phyloP scores from a whole-genome alignment of 2,329 filamentous ascomycete species.

The Aureobasidium sp. region DNA sequence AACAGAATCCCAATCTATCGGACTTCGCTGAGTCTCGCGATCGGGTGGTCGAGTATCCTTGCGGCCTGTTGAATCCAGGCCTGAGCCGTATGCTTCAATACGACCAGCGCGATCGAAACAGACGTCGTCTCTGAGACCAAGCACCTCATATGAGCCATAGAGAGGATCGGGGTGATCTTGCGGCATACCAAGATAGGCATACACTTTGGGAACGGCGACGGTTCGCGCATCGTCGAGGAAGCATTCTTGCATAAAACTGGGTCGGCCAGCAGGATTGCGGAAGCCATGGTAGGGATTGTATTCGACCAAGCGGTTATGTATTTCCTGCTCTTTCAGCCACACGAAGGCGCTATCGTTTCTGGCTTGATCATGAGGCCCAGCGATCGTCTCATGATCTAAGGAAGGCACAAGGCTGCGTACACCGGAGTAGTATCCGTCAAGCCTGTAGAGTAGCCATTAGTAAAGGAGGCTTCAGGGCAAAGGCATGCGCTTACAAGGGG shows the following conservation, averaged over 20 bases:
- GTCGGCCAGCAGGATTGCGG: constrained; percentile 39
- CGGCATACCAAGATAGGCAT: constrained; percentile 52
- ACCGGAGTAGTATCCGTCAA: background rate
- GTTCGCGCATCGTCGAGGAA: constrained; percentile 55
- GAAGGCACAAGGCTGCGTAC: background rate
- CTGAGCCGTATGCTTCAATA: constrained; percentile 44
- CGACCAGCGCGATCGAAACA: constrained; percentile 46
- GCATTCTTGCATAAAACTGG: constrained; percentile 34
- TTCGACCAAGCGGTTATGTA: background rate
- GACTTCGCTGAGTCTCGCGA: background rate
- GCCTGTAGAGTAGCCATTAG: background rate
- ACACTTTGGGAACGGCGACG: constrained; percentile 52
- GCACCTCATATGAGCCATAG: constrained; percentile 42
- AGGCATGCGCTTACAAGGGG: background rate
- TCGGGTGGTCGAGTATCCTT: no score
- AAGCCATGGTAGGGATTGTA: background rate
- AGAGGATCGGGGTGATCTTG: constrained; percentile 42
- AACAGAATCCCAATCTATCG: background rate
- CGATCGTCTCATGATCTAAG: background rate
- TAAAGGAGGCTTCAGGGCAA: no score
- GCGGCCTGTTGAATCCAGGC: constrained; percentile 28
- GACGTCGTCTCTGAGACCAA: constrained; percentile 40
- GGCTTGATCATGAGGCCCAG: background rate
- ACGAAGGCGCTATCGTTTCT: no score
- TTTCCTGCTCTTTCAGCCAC: background rate